These are phyloP conservation scores for Podospora pseudocomata DNA, from an alignment of 495 filamentous ascomycete species.

Conservation along the genomic window DNA sequence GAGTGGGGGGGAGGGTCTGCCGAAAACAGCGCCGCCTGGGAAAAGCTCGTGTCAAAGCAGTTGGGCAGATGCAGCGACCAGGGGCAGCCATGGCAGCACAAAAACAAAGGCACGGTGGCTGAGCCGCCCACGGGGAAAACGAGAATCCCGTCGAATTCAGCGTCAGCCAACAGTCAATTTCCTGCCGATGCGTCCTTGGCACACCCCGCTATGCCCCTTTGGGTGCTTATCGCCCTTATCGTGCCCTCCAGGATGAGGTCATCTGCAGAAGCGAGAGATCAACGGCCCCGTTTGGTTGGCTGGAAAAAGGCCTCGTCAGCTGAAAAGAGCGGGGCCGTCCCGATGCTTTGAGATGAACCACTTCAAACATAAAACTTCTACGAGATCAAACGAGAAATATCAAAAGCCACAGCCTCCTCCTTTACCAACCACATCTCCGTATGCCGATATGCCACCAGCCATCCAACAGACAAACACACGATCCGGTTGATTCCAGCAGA, in stretches of 20 bases:
- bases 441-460: too few relatives aligned
- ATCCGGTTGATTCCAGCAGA: too few relatives aligned
- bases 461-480: too few relatives aligned
- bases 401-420: not conserved
- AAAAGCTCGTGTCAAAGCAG: not conserved
- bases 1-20: conserved; percentile 5
- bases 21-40: not conserved
- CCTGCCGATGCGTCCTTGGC: conserved; percentile 2
- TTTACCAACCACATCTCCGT: not conserved
- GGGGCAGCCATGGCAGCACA: not conserved
- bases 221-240: not conserved
- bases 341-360: not conserved
- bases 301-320: conserved; percentile 6
- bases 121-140: not conserved
- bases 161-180: not conserved
- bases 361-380: not conserved
- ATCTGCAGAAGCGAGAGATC: conserved; percentile 4
- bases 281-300: not conserved
- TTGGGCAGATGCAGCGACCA: conserved; percentile 3
- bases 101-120: not conserved
- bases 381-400: not conserved
- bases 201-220: not conserved
- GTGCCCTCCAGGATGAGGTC: conserved; percentile 3
- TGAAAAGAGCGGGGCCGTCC: not conserved
- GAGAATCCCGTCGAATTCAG: not conserved